Percentiles rank a stretch among this genome's conserved stretches.
Conservation (phyloP, 2,329 filamentous ascomycete species). For the Cryphonectria parasitica region DNA sequence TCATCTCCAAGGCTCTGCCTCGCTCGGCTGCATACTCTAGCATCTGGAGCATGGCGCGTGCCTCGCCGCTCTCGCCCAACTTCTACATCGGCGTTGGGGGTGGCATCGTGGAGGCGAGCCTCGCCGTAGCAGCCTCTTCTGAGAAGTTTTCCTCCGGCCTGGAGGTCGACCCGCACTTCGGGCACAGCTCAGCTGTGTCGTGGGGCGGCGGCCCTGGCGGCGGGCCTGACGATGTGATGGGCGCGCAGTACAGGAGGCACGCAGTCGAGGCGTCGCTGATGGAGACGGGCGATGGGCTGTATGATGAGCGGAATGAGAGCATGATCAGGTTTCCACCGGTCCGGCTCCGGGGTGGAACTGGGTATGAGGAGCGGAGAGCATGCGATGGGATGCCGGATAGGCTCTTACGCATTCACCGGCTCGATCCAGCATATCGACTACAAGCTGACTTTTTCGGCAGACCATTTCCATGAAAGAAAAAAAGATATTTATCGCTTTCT, state of each 20-base stretch:
- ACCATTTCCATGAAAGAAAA: not conserved
- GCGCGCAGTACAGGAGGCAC: constrained; percentile 31
- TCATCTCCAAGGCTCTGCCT: constrained; percentile 43
- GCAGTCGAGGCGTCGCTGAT: constrained; percentile 31
- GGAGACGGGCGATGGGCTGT: constrained; percentile 38
- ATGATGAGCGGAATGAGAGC: constrained; percentile 27
- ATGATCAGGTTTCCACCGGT: constrained; percentile 32
- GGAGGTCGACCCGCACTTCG: constrained; percentile 26
- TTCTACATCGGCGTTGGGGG: constrained; percentile 56
- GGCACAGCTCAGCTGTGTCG: constrained; percentile 9
- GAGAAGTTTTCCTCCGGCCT: not conserved
- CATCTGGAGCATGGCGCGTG: constrained; percentile 53
- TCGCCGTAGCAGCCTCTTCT: constrained; percentile 33
- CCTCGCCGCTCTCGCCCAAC: constrained; percentile 50
- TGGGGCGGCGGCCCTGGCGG: too few species aligned
- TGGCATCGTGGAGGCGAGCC: constrained; percentile 48
- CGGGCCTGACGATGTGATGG: not conserved
- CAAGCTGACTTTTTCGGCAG: constrained; percentile 27
- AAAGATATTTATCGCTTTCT: not conserved
- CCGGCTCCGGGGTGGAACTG: constrained; percentile 27
- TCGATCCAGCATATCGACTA: constrained; percentile 34
- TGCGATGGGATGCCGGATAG: constrained; percentile 5
- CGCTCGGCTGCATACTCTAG: constrained; percentile 31
- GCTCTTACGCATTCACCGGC: constrained; percentile 32
- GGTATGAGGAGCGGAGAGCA: constrained; percentile 1